Evolutionary conservation across 108 stramenopile genomes (phyloP).

Genomic region (Cylindrotheca closterium): DNA sequence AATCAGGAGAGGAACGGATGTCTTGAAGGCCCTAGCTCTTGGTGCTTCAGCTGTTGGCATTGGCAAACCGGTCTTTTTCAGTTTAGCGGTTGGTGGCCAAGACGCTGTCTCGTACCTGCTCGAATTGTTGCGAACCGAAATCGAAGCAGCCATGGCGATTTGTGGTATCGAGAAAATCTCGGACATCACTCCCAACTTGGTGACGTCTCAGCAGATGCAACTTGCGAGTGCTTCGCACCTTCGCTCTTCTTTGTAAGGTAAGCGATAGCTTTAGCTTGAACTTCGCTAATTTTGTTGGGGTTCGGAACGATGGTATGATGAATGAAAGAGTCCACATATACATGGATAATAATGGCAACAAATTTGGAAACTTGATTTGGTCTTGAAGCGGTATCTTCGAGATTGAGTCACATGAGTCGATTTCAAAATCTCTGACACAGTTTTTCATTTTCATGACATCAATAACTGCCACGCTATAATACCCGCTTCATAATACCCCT

Average conservation of each 20-base stretch:
- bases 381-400: too few species aligned
- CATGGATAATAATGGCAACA: too few species aligned
- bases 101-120: slow-evolving; percentile 57
- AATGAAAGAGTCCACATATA: too few species aligned
- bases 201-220: slow-evolving; percentile 28
- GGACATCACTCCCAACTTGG: slow-evolving; percentile 41
- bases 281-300: too few species aligned
- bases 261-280: too few species aligned
- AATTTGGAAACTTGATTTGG: too few species aligned
- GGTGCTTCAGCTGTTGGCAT: slow-evolving; percentile 93
- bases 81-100: slow-evolving; percentile 79
- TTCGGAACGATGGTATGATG: too few species aligned
- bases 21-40: slow-evolving; percentile 81
- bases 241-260: neutral
- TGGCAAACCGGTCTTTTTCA: slow-evolving; percentile 91
- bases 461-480: too few species aligned
- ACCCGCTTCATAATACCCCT: too few species aligned
- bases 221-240: neutral
- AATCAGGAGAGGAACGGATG: slow-evolving; percentile 87
- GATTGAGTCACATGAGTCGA: too few species aligned
- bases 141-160: slow-evolving; percentile 81
- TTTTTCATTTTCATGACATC: too few species aligned
- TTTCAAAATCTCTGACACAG: too few species aligned
- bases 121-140: slow-evolving; percentile 61
- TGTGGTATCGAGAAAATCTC: slow-evolving; percentile 50